Conservation (phyloP, 768 basidiomycete species). For the Lactifluus hygrophoroides region DNA sequence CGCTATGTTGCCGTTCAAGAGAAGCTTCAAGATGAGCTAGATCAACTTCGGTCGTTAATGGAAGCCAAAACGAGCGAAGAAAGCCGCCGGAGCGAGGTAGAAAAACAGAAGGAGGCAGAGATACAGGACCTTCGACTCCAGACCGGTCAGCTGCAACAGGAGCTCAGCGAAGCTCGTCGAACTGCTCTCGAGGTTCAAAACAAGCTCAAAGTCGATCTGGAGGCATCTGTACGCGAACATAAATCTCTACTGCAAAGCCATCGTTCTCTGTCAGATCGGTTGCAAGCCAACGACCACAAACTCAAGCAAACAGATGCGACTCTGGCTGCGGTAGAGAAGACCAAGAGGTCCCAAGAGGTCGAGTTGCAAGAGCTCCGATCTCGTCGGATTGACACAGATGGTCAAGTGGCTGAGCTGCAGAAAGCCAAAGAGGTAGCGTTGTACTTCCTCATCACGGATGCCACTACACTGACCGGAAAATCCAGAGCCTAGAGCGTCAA, state of each 20-base stretch:
- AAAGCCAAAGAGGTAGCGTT: constrained; percentile 64
- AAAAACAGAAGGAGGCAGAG: constrained; percentile 83
- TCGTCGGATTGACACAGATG: constrained; percentile 59
- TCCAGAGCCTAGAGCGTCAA: constrained; percentile 69
- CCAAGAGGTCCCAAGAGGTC: constrained; percentile 57
- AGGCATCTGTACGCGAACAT: constrained; percentile 53
- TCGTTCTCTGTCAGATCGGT: constrained; percentile 52
- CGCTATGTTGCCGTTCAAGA: constrained; percentile 37
- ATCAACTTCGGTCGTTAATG: constrained; percentile 76
- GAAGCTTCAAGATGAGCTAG: constrained; percentile 74
- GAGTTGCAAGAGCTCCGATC: constrained; percentile 64
- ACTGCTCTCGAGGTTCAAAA: constrained; percentile 56
- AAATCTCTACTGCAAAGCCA: constrained; percentile 51
- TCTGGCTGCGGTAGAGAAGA: constrained; percentile 55
- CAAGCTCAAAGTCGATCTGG: constrained; percentile 69
- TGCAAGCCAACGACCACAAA: constrained; percentile 44
- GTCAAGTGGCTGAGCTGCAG: constrained; percentile 48
- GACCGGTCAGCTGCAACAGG: constrained; percentile 50
- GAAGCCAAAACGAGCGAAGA: constrained; percentile 84
- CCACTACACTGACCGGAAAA: constrained; percentile 1
- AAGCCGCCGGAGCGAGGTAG: constrained; percentile 71
- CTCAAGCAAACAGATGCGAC: constrained; percentile 40
- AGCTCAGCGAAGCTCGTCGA: constrained; percentile 58
- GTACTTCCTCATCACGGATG: background rate
- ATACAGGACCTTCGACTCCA: constrained; percentile 62